Evolutionary conservation across 768 basidiomycete species (phyloP), one percentile per base, ranked within the genome.

Genomic region (Baorangia bicolor): DNA sequence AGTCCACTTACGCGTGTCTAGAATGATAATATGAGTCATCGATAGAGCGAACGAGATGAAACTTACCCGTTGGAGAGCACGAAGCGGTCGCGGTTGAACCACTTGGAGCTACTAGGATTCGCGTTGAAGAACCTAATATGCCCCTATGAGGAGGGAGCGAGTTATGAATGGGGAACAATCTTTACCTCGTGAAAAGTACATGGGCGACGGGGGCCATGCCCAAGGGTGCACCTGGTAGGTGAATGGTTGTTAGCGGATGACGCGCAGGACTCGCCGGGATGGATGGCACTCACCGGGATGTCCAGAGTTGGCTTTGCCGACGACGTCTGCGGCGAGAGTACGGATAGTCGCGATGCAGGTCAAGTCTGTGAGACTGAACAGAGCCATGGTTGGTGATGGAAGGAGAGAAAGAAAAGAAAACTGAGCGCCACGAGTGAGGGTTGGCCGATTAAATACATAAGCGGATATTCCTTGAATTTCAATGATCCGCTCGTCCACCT

Each of bases 61-160:
- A n/a, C 39, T 75, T 73, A 94, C 85, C 94, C 94, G 69, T 96
- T 96, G 61, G 94, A 97, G 62, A 97, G 86, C 57, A 98, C 94
- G 66, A 96, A 98, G 74, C 94, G 88, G 79, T 97, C 94, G 58
- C 95, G 88, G 77, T 95, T 96, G 77, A 88, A 89, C 94, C 93
- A 96, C 73, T 92, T 87, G 39, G 94, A 85, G 77, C 81, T 88
- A 73, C 86, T 86, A 47, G 94, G 90, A 76, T 94, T 95, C 66
- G 87, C 86, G 61, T 89, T 90, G 77, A 97, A 72, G 81, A 94
- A 92, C 20, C 90, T 92, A 30, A 49, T 11, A 23, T 49, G 30
- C 12, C 28, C 16, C 46, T 20, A 21, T 63, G 46, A 58, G 46
- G 18, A 28, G 23, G n/a, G 25, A 31, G 33, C 18, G 11, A 13